A percentile compares a stretch with the other conserved stretches of the same genome.
These are phyloP conservation scores for Cutaneotrichosporon sp. DNA, from an alignment of 1,284 basidiomycete genomes.

Conservation along the genomic window DNA sequence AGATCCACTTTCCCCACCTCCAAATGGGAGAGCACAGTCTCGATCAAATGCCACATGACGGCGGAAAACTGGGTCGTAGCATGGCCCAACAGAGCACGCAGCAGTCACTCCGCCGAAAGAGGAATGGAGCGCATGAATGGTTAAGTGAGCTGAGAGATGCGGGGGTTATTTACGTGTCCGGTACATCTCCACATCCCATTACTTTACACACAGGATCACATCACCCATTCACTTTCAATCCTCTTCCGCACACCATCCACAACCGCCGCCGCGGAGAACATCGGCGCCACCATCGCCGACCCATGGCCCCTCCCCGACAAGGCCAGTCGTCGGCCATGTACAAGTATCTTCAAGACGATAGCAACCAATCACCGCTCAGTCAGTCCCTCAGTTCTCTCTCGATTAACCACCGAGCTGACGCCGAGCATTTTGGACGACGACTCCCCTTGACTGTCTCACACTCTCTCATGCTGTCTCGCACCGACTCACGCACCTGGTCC, in stretches of 20 bases:
- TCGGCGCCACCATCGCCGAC: not conserved
- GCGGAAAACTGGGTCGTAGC: not conserved
- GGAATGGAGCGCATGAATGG: not conserved
- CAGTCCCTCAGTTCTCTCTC: not conserved
- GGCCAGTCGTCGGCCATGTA: slow-evolving; percentile 19
- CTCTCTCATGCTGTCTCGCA: not conserved
- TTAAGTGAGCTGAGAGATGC: not conserved
- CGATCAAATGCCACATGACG: not conserved
- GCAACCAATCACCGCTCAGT: slow-evolving; percentile 22
- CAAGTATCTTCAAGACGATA: slow-evolving; percentile 29
- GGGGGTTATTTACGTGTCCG: not conserved
- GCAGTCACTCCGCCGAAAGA: not conserved
- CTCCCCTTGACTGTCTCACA: not conserved
- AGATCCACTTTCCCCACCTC: not conserved
- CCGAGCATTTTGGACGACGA: not conserved
- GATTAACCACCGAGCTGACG: not conserved
- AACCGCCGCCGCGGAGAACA: not conserved
- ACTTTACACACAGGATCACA: not conserved
- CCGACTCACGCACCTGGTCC: too few species aligned
- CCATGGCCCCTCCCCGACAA: not conserved
- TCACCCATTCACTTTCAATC: not conserved
- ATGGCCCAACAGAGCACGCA: not conserved
- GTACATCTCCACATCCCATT: not conserved
- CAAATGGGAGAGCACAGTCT: not conserved
- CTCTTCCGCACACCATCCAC: not conserved